Base-by-base conservation (phyloP, 371 early-diverging fungal species). In the Basidiobolus meristosporus region DNA sequence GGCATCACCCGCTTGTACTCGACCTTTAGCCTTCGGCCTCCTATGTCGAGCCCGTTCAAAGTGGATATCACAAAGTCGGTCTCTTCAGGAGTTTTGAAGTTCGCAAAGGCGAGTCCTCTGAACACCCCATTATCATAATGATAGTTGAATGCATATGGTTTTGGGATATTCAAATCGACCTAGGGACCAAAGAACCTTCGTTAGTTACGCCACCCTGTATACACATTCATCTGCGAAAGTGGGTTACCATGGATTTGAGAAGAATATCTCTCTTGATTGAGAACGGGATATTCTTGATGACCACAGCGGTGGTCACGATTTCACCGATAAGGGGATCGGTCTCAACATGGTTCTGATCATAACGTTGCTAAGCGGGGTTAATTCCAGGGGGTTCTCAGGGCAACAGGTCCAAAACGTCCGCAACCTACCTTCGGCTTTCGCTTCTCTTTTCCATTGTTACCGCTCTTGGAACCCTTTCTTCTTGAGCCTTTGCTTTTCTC, bases 221-320 rank as follows among this genome's bases (percentile, higher is more conserved):
- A n/a, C n/a, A n/a, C n/a, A n/a, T n/a, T n/a, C n/a, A n/a, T n/a
- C 6, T 41, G 23, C 26, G 26, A 26, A 26, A 26, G 26, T 26
- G 3, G 9, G 9, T 5, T 62, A 69, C 78, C 30, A 82, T 63
- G 17, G 68, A 66, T 22, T 58, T 59, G 32, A 83, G 44, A 35
- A 83, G 66, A 28, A 66, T 71, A 50, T 79, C 81, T 30, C 78
- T 70, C 55, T 79, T 77, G 32, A 83, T 65, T 18, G 70, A 63
- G 55, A 82, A 82, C 31, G 76, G 77, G 46, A 83, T 83, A 58
- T 83, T 83, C 48, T 83, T 83, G 45, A 83, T 78, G 18, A 82
- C 84, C 44, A 83, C 68, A 2, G 82, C 81, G 18, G 72, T 80
- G 14, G 79, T 76, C 36, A 76, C 78, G 6, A 67, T 65, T 36